Conservation (phyloP, 2,329 filamentous ascomycete genomes). For the Aspergillus ustus region DNA sequence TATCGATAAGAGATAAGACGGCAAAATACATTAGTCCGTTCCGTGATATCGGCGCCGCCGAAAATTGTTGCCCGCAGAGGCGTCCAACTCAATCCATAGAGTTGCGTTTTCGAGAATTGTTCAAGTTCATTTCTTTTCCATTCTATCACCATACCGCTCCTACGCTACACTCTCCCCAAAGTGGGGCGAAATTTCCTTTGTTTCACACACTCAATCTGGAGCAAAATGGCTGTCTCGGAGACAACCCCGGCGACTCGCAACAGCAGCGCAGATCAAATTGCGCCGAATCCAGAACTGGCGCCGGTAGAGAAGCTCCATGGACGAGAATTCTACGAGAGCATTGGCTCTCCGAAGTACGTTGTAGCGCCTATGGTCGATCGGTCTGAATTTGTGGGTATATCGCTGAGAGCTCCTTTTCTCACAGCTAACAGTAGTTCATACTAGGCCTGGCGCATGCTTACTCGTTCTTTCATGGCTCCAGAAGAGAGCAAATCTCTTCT, state of each 20-base stretch:
- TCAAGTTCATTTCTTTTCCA: background rate
- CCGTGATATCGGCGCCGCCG: constrained; percentile 30
- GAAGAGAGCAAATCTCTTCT: constrained; percentile 69
- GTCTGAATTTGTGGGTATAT: constrained; percentile 82
- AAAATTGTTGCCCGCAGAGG: constrained; percentile 20
- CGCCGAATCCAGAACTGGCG: constrained; percentile 22
- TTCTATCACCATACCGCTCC: constrained; percentile 37
- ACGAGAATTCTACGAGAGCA: constrained; percentile 89
- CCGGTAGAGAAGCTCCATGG: constrained; percentile 71
- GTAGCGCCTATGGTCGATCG: constrained; percentile 98
- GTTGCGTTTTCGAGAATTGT: background rate
- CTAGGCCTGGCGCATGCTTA: constrained; percentile 94
- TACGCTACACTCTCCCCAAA: constrained; percentile 30
- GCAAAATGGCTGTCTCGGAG: constrained; percentile 36
- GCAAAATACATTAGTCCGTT: constrained; percentile 28
- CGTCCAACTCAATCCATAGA: constrained; percentile 1
- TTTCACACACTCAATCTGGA: constrained; percentile 12
- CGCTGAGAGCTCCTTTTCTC: background rate
- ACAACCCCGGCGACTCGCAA: constrained; percentile 23
- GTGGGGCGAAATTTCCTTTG: constrained; percentile 32
- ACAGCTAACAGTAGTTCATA: constrained; percentile 18
- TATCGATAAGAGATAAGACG: constrained; percentile 38
- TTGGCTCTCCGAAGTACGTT: constrained; percentile 87
- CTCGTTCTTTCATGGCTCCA: constrained; percentile 83
- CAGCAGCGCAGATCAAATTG: constrained; percentile 25